These are phyloP conservation scores for Thermothelomyces thermophilus DNA, from an alignment of 2,329 filamentous ascomycete genomes.

Conservation along the genomic window DNA sequence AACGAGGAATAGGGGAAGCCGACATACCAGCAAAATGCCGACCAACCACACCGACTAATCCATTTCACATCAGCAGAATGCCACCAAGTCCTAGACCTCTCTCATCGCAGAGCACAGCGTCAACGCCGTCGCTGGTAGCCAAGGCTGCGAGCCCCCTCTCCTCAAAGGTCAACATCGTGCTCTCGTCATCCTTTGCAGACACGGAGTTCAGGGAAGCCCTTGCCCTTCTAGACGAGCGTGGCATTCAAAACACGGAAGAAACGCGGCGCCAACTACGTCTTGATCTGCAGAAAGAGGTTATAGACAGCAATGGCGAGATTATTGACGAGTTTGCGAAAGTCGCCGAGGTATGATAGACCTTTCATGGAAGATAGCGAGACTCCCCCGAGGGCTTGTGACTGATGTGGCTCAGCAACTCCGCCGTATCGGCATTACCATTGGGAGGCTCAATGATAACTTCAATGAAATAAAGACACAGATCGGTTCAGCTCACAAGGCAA, in stretches of 20 bases:
- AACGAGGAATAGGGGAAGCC: not conserved
- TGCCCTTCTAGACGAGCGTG: constrained; percentile 65
- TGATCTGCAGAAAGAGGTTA: constrained; percentile 84
- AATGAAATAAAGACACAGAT: constrained; percentile 75
- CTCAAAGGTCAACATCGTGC: constrained; percentile 73
- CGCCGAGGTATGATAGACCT: constrained; percentile 58
- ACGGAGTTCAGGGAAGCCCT: constrained; percentile 84
- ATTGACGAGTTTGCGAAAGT: constrained; percentile 83
- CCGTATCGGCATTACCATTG: constrained; percentile 73
- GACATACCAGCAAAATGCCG: not conserved
- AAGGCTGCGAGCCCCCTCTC: constrained; percentile 58
- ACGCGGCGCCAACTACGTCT: constrained; percentile 72
- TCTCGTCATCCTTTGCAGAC: constrained; percentile 90
- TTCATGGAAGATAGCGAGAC: no score
- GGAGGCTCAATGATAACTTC: constrained; percentile 71
- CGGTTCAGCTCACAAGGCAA: constrained; percentile 65
- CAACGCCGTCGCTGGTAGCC: constrained; percentile 27
- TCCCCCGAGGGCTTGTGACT: no score
- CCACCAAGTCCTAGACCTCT: constrained; percentile 22
- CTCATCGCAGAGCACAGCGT: constrained; percentile 30
- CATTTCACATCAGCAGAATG: constrained; percentile 1
- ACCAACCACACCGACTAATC: not conserved
- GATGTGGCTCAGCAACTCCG: constrained; percentile 83
- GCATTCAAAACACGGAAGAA: constrained; percentile 66
- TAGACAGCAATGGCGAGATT: constrained; percentile 85